Percentiles rank a stretch among this genome's conserved stretches.
phyloP scores from a whole-genome alignment of 805 yeast genomes.

The Henningerozyma blattae region DNA sequence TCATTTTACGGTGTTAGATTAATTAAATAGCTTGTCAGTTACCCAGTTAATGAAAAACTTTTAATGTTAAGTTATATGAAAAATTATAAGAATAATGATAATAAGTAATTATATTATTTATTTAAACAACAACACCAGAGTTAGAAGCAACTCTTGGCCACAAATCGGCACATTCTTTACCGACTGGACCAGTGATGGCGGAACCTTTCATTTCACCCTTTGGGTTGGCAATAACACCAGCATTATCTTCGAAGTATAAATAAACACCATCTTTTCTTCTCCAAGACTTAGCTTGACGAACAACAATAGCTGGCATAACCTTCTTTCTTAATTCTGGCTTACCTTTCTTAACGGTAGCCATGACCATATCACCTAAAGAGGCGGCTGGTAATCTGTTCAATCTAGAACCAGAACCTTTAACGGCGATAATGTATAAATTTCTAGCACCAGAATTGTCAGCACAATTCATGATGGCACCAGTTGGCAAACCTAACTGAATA shows the following conservation, averaged over 20 bases:
- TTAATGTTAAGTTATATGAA: too few relatives aligned
- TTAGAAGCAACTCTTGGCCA: constrained; percentile 99
- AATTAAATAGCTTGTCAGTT: too few relatives aligned
- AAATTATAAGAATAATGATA: too few relatives aligned
- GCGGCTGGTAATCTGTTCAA: constrained; percentile 99
- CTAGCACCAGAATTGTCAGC: constrained; percentile 99
- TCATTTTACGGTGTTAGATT: too few relatives aligned
- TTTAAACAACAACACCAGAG: constrained; percentile 99
- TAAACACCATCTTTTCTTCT: constrained; percentile 99
- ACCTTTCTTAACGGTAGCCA: constrained; percentile 99
- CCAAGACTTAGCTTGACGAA: constrained; percentile 99
- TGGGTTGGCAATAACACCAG: constrained; percentile 99
- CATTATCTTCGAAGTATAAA: constrained; percentile 99
- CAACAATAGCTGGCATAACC: constrained; percentile 99
- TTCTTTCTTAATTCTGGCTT: constrained; percentile 99
- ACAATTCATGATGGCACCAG: constrained; percentile 99
- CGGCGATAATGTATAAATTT: constrained; percentile 97
- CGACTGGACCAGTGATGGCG: constrained; percentile 99
- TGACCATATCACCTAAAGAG: constrained; percentile 99
- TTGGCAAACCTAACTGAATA: constrained; percentile 91
- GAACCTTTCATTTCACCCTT: constrained; percentile 99
- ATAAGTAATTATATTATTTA: too few relatives aligned
- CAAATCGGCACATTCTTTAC: constrained; percentile 99
- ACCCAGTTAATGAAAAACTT: too few relatives aligned
- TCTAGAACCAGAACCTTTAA: constrained; percentile 99